Conservation (phyloP, 2,329 filamentous ascomycete genomes). For the Colletotrichum chrysophilum region DNA sequence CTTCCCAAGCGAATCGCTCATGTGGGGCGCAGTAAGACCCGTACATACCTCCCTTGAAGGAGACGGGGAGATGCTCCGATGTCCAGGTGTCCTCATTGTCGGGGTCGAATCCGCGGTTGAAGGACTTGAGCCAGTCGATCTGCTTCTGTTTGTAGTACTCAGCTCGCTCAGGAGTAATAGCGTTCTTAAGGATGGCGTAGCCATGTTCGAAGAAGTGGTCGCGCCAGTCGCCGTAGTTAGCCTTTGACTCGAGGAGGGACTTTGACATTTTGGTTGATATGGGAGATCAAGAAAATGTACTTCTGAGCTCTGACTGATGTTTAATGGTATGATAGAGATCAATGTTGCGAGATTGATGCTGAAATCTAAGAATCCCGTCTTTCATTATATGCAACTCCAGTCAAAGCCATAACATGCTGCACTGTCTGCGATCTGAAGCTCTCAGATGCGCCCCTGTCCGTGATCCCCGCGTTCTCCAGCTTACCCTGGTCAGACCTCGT, state of each 20-base stretch:
- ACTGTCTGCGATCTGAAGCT: not conserved
- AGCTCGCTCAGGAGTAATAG: slow-evolving; percentile 39
- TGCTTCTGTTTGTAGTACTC: slow-evolving; percentile 43
- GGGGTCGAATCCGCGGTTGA: slow-evolving; percentile 42
- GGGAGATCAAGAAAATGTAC: not conserved
- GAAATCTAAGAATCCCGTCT: not conserved
- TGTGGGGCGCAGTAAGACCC: slow-evolving; percentile 41
- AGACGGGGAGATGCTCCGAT: slow-evolving; percentile 45
- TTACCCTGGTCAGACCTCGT: not conserved
- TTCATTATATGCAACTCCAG: not conserved
- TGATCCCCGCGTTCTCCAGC: not conserved
- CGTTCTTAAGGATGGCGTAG: slow-evolving; percentile 45
- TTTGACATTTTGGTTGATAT: not conserved
- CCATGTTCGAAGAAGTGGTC: slow-evolving; percentile 47
- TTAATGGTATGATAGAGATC: not conserved
- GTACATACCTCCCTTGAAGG: slow-evolving; percentile 50
- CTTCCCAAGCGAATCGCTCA: slow-evolving; percentile 49
- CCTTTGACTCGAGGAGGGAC: not conserved
- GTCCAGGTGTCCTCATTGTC: slow-evolving; percentile 45
- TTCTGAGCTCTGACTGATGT: not conserved
- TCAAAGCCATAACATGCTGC: not conserved
- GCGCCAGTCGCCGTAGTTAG: slow-evolving; percentile 34
- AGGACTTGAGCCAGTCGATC: slow-evolving; percentile 47
- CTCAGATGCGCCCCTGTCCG: not conserved
- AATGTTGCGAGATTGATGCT: not conserved